phyloP scores from a whole-genome alignment of 345 rosid species.

The Eucalyptus viminalis region DNA sequence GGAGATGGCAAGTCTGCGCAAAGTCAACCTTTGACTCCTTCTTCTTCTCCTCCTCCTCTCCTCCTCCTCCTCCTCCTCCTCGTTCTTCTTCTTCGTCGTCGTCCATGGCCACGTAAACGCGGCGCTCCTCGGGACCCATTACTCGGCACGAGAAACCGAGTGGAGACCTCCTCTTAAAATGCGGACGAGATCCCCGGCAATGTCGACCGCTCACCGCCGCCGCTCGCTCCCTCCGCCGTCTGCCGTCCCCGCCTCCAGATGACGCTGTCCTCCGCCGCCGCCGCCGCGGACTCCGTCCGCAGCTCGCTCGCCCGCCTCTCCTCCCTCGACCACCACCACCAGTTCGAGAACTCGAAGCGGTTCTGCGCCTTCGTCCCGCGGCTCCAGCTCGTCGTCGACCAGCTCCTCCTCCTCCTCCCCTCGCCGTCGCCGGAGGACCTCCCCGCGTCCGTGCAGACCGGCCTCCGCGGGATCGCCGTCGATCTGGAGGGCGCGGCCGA shows the following conservation, averaged over 20 bases:
- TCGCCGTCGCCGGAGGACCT: background rate
- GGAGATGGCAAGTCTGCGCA: background rate
- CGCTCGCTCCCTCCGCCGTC: background rate
- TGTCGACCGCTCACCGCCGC: background rate
- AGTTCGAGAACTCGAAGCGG: slow-evolving; percentile 11
- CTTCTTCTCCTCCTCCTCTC: background rate
- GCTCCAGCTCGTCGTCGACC: slow-evolving; percentile 9
- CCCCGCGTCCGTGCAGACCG: slow-evolving; percentile 10
- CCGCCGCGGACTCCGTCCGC: slow-evolving; percentile 15
- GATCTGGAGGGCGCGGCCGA: slow-evolving; percentile 12
- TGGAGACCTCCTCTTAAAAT: background rate
- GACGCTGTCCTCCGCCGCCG: background rate
- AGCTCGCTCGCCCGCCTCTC: slow-evolving; percentile 6
- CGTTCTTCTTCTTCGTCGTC: background rate
- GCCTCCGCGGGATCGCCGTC: slow-evolving; percentile 17
- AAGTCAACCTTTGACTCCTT: background rate
- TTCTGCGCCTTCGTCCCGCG: slow-evolving; percentile 17
- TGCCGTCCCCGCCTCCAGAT: background rate
- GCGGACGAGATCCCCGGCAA: background rate
- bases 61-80: background rate
- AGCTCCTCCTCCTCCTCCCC: slow-evolving; percentile 13
- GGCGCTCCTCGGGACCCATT: background rate
- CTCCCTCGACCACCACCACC: background rate
- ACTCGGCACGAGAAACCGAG: background rate
- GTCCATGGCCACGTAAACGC: background rate